These are phyloP conservation scores for Ichthyophthirius multifiliis DNA, from an alignment of 169 alveolate species.

Conservation along the genomic window DNA sequence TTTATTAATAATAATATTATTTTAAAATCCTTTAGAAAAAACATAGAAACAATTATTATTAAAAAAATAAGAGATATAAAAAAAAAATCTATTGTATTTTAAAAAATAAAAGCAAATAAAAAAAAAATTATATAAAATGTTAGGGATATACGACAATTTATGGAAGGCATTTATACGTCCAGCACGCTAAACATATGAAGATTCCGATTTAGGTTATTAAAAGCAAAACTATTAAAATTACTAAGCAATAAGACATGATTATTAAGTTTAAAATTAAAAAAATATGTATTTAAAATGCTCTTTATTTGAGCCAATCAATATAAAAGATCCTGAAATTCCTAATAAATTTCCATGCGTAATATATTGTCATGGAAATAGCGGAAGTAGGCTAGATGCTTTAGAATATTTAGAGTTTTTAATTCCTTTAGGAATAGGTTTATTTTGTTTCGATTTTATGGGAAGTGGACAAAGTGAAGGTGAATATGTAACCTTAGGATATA, in stretches of 20 bases:
- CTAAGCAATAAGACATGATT: not conserved
- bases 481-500: constrained; percentile 47
- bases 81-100: no score
- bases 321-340: not conserved
- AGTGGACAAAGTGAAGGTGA: constrained; percentile 51
- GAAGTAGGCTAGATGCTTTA: not conserved
- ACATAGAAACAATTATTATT: no score
- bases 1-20: no score
- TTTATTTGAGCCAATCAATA: not conserved
- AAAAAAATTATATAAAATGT: no score
- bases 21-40: no score
- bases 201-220: not conserved
- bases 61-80: no score
- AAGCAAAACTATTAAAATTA: not conserved
- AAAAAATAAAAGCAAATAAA: no score
- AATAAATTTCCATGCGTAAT: not conserved
- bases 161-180: constrained; percentile 11
- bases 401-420: not conserved
- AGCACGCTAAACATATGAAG: not conserved
- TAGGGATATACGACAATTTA: not conserved
- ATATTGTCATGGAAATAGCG: constrained; percentile 6
- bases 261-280: not conserved
- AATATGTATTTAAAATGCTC: not conserved
- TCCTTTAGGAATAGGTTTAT: constrained; percentile 16
- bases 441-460: constrained; percentile 49